A percentile compares a stretch with the other conserved stretches of the same genome.
Evolutionary conservation across 345 rosid species (phyloP).

Genomic region (Salix caprea): DNA sequence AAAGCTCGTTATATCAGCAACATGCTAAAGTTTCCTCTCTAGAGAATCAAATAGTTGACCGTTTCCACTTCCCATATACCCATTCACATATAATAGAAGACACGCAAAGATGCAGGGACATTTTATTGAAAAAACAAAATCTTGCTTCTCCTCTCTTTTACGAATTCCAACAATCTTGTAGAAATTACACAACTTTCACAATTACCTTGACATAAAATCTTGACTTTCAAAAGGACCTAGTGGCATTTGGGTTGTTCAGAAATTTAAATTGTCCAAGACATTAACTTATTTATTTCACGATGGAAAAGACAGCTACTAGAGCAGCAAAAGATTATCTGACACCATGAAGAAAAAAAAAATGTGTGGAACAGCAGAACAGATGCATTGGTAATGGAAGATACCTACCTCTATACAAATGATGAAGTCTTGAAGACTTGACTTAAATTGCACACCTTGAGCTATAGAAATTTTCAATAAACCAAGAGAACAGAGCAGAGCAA

Average conservation of each 20-base stretch:
- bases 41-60: not conserved
- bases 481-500: constrained; percentile 75
- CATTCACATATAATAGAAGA: not conserved
- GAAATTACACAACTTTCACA: not conserved
- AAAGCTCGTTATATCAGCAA: not conserved
- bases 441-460: constrained; percentile 78
- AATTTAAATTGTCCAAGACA: not conserved
- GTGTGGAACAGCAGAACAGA: not conserved
- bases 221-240: not conserved
- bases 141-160: not conserved
- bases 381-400: constrained; percentile 23
- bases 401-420: constrained; percentile 96
- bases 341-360: not conserved
- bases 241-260: not conserved
- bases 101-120: not conserved
- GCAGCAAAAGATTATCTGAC: not conserved
- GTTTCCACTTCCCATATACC: not conserved
- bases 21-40: not conserved
- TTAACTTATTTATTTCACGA: not conserved
- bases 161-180: not conserved
- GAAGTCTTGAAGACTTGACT: constrained; percentile 94
- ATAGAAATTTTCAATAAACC: constrained; percentile 80
- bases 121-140: not conserved
- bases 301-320: not conserved
- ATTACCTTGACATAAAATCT: not conserved